A percentile compares a stretch with the other conserved stretches of the same genome.
Conservation (phyloP, 768 basidiomycete species). For the Rhodotorula kratochvilovae region DNA sequence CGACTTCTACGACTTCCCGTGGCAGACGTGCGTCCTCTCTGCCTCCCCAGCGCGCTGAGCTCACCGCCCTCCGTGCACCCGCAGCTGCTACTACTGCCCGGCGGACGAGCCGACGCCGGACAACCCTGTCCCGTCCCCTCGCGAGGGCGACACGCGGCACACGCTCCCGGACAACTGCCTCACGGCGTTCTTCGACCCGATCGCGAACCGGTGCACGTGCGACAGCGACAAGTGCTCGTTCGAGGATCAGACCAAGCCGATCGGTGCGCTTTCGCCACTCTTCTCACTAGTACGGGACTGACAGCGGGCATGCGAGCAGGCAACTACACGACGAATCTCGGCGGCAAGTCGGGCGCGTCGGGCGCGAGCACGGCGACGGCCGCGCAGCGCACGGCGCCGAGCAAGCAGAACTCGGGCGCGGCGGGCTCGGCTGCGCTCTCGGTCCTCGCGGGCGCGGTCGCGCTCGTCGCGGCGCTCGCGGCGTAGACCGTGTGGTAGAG, state of each 20-base stretch:
- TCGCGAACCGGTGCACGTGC: conserved; percentile 63
- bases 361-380: not conserved
- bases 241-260: conserved; percentile 51
- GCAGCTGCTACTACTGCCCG: conserved; percentile 68
- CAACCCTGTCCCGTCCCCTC: conserved; percentile 63
- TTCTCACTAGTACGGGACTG: not conserved
- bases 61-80: no score
- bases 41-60: no score
- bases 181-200: conserved; percentile 67
- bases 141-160: conserved; percentile 48
- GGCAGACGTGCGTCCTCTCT: conserved; percentile 60
- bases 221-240: conserved; percentile 59
- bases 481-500: not conserved
- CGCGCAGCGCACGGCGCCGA: not conserved
- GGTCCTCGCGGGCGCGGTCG: not conserved
- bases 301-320: not conserved
- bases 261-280: not conserved
- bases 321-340: conserved; percentile 29
- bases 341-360: not conserved
- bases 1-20: conserved; percentile 69
- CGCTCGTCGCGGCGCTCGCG: not conserved
- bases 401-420: conserved; percentile 16
- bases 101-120: conserved; percentile 54
- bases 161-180: conserved; percentile 59
- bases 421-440: not conserved